These are phyloP conservation scores for Pelargonium fulgidum DNA, from an alignment of 441 rosid species.

Conservation along the genomic window DNA sequence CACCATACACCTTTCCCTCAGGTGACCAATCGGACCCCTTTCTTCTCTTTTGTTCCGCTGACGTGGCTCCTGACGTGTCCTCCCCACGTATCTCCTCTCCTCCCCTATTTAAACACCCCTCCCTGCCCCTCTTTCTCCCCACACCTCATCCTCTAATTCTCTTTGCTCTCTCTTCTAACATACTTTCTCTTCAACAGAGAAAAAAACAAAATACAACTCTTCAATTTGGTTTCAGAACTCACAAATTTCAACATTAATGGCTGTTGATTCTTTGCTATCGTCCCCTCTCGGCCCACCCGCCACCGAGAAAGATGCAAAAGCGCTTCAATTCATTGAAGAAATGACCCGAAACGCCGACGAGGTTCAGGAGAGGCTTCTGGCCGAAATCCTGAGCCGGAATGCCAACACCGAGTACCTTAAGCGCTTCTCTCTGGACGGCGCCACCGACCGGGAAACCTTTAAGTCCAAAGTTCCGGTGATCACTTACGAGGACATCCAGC, in stretches of 20 bases:
- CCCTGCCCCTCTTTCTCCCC: conserved; percentile 10
- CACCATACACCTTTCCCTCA: conserved; percentile 24
- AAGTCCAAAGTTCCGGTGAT: conserved; percentile 64
- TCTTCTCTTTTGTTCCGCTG: conserved; percentile 10
- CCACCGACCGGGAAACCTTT: conserved; percentile 53
- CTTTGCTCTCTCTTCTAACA: neutral
- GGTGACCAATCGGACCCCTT: neutral
- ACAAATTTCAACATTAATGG: conserved; percentile 34
- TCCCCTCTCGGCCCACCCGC: conserved; percentile 73
- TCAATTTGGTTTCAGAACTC: neutral
- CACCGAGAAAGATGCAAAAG: conserved; percentile 68
- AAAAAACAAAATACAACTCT: neutral
- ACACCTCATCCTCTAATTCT: neutral
- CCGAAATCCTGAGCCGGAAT: conserved; percentile 60
- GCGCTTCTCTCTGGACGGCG: conserved; percentile 45
- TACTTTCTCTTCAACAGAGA: neutral
- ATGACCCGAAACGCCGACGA: conserved; percentile 61
- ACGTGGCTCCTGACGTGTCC: conserved; percentile 31
- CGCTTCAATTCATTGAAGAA: conserved; percentile 66
- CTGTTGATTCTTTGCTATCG: conserved; percentile 56
- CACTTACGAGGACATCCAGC: conserved; percentile 76
- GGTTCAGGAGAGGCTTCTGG: conserved; percentile 54
- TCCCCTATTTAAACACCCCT: conserved; percentile 43
- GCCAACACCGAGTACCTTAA: conserved; percentile 64
- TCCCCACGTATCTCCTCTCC: neutral